These are phyloP conservation scores for Hypoxylon cercidicola DNA, from an alignment of 495 filamentous ascomycete species.

Conservation along the genomic window DNA sequence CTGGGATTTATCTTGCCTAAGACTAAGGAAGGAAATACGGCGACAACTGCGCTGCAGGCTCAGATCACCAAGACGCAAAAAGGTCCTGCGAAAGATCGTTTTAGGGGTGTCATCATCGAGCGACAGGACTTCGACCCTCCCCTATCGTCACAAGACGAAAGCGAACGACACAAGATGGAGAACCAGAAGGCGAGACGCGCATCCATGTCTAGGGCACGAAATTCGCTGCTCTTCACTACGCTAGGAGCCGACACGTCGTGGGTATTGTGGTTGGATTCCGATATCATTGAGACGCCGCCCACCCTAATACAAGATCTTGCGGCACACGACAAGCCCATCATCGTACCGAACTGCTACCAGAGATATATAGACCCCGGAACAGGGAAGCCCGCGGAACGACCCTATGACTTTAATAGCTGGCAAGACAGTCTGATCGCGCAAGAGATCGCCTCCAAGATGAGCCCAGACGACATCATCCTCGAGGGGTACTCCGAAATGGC, in stretches of 20 bases:
- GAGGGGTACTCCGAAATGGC: conserved; percentile 94
- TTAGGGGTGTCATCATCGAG: conserved; percentile 91
- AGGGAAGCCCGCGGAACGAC: conserved; percentile 74
- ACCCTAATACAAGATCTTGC: conserved; percentile 94
- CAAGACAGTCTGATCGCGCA: conserved; percentile 83
- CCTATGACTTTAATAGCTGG: conserved; percentile 99
- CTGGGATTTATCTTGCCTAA: conserved; percentile 97
- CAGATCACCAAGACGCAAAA: conserved; percentile 85
- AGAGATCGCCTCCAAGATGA: conserved; percentile 80
- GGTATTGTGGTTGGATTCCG: conserved; percentile 96
- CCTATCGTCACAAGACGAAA: conserved; percentile 80
- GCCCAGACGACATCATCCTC: conserved; percentile 85
- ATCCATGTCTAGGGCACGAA: conserved; percentile 91
- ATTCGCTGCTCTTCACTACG: conserved; percentile 96
- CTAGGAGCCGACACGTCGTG: conserved; percentile 92
- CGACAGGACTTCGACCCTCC: conserved; percentile 94
- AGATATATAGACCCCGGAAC: conserved; percentile 79
- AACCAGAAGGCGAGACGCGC: conserved; percentile 89
- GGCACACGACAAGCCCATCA: conserved; percentile 81
- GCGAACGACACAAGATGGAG: conserved; percentile 86
- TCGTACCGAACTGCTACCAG: conserved; percentile 97
- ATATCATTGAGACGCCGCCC: conserved; percentile 88
- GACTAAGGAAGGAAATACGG: conserved; percentile 85
- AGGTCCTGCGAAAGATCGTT: conserved; percentile 80
- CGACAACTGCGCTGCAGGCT: conserved; percentile 81